phyloP scores from a whole-genome alignment of 306 rosid species.

The Quercus alba region DNA sequence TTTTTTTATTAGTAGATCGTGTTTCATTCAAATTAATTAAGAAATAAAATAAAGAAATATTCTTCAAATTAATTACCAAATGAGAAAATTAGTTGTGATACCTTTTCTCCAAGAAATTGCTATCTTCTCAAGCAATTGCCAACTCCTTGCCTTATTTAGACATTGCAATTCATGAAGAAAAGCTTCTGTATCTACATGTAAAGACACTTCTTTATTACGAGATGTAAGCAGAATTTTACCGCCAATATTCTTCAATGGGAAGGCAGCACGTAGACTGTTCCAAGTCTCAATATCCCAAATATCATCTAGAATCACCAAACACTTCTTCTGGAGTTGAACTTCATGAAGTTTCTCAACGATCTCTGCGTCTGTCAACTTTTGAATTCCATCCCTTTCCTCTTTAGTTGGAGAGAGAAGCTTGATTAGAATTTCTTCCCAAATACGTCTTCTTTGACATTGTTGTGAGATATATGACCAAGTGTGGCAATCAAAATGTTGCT shows the following conservation, averaged over 20 bases:
- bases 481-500: background rate
- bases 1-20: too few relatives aligned
- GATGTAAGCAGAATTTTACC: background rate
- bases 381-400: background rate
- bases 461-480: background rate
- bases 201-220: background rate
- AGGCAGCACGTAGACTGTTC: background rate
- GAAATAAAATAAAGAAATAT: too few relatives aligned
- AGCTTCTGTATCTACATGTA: background rate
- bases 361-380: background rate
- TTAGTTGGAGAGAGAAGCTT: background rate
- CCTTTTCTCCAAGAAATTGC: background rate
- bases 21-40: too few relatives aligned
- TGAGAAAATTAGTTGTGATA: background rate
- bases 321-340: rapidly evolving
- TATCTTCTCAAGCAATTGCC: background rate
- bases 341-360: too few relatives aligned
- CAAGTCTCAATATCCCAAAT: background rate
- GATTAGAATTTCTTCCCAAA: background rate
- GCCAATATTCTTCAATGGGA: background rate
- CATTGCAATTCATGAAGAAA: background rate
- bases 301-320: background rate
- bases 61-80: background rate
- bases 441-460: background rate
- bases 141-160: background rate